These are phyloP conservation scores for Aureobasidium subglaciale DNA, from an alignment of 2,329 filamentous ascomycete genomes.

Conservation along the genomic window DNA sequence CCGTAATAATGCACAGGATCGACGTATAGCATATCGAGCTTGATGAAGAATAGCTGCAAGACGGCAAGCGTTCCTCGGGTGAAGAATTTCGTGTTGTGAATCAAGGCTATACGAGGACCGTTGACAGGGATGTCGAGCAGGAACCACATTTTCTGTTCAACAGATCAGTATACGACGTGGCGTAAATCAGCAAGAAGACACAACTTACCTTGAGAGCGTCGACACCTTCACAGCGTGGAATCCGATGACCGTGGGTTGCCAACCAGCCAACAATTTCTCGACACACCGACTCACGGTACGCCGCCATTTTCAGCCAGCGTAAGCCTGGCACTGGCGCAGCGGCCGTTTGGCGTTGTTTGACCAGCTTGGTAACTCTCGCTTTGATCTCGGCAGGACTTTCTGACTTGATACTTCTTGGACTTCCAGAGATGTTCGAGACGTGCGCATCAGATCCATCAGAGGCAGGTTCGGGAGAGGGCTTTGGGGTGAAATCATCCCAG, in stretches of 20 bases:
- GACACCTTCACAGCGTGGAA: slow-evolving; percentile 36
- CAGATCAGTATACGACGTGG: background rate
- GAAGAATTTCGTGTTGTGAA: slow-evolving; percentile 51
- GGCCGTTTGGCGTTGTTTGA: background rate
- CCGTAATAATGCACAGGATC: slow-evolving; percentile 52
- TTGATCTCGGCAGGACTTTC: background rate
- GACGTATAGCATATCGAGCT: slow-evolving; percentile 63
- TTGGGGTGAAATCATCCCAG: background rate
- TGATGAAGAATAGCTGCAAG: slow-evolving; percentile 59
- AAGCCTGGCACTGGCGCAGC: slow-evolving; percentile 50
- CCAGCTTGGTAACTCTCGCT: background rate
- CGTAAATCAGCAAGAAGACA: slow-evolving; percentile 18
- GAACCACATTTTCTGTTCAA: slow-evolving; percentile 60
- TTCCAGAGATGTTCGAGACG: background rate
- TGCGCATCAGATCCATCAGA: background rate
- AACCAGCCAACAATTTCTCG: slow-evolving; percentile 58
- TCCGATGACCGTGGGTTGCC: slow-evolving; percentile 49
- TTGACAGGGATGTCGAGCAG: slow-evolving; percentile 60
- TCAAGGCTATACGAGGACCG: slow-evolving; percentile 45
- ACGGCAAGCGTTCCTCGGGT: slow-evolving; percentile 54
- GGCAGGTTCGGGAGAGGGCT: background rate
- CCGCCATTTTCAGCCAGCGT: slow-evolving; percentile 61
- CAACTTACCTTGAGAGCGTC: slow-evolving; percentile 21
- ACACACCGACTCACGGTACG: slow-evolving; percentile 49
- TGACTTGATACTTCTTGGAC: background rate